Base-by-base conservation (phyloP, 257 asterid genomes). In the Salvia splendens region DNA sequence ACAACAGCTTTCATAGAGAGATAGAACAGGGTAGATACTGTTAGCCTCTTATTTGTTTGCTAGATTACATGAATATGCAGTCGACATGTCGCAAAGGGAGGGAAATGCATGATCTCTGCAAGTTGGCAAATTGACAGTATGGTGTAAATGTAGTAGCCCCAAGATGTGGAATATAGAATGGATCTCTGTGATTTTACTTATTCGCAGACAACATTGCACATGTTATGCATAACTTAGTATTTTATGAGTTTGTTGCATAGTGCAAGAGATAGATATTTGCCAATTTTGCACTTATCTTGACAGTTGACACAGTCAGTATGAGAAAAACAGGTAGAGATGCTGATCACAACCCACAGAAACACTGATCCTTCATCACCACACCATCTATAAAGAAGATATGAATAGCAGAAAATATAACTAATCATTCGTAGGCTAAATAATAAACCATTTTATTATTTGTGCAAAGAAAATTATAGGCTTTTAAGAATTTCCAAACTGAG, bases 121-220 rank as follows among this genome's bases (percentile, higher is more conserved):
- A 68, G 62, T 64, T 68, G 77, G 61, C 65, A 63, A 61, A 68
- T 67, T 41, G 64, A 59, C 60, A 72, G 8, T 12, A 38, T 43
- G 32, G 65, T 45, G 49, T 36, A 45, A 47, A 52, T 52, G 72
- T 54, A 51, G 72, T 54, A 51, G 14, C 66, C 40, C 70, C 15
- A 50, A 64, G 69, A 35, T 65, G 72, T 11, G 38, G 64, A 11
- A 42, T 49, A 64, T 50, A 64, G 65, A 71, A 16, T 33, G 33
- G 50, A 54, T 56, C 72, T 42, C 36, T 10, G 43, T 60, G 65
- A 40, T 17, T 40, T 40, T 28, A 32, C 50, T 20, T 53, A 12
- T 14, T 59, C 11, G 17, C 9, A 10, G 35, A 24, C 12, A 65
- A 65, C 76, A 63, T 53, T 32, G 50, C 76, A 62, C 75, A 63